Base-by-base conservation (phyloP, 1,139 yeast genomes). In the Sugiyamaella japonica region DNA sequence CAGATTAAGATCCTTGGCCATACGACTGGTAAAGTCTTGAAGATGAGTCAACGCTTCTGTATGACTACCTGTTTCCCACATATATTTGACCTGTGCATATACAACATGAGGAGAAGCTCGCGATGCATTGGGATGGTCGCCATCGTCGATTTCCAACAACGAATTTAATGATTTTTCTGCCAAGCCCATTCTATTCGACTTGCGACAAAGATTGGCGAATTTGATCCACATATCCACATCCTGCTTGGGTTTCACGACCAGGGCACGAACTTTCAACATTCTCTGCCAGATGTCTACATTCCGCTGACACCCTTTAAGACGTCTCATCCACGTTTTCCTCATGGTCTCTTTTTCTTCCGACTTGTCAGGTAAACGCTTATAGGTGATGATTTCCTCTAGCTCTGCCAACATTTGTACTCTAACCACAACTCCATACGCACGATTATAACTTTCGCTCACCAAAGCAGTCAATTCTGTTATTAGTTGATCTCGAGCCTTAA, bases 201-300 rank as follows among this genome's bases (percentile, higher is more conserved):
- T 95, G 60, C 99, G 81, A 68, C 99, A 91, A 56, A 95, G 76
- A 65, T 95, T 93, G 31, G 99, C 98, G 77, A 93, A 95, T 69
- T 93, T 91, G 64, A 95, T 93, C 97, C 98, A 90, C 83, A 91
- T 89, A 58, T 89, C 95, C 95, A 91, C 88, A 69, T 95, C 98
- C 65, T 93, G 96, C 63, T 91, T 89, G 1, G 99, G 99, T 60
- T 87, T 87, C 43, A 93, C 89, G 13, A 95, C 98, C 55, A 95
- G 76, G 0, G 98, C 95, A 55, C 99, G 79, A 1, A 93, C 97
- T 68, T 91, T 89, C 58, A 95, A 78, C 85, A 93, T 86, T 67
- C 98, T 79, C 70, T 93, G 98, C 99, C 99, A 95, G 23, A 91
- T 91, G 72, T 95, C 99, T 49, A 93, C 98, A 72, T 93, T 93